Evolutionary conservation across 305 asterid genomes (phyloP).

Genomic region (Caryopteris hybrid): DNA sequence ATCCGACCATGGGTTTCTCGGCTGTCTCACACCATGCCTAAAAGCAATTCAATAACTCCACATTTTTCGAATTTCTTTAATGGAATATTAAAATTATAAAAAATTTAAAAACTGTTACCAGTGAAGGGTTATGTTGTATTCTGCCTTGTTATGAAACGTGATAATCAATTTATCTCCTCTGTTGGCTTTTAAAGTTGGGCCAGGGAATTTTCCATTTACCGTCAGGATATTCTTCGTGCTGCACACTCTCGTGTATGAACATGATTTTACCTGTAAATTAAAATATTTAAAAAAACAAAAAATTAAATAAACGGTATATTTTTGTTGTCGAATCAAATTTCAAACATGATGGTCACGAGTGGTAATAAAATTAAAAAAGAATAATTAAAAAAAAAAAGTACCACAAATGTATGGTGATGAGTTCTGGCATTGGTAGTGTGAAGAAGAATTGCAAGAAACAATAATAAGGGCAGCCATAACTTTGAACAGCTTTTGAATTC

Average conservation of each 20-base stretch:
- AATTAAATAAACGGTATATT: too few relatives aligned
- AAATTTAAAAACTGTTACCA: constrained; percentile 37
- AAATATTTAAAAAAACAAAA: too few relatives aligned
- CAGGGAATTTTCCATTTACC: constrained; percentile 62
- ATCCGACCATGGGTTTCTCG: constrained; percentile 43
- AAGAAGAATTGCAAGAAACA: constrained; percentile 20
- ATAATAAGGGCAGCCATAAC: not conserved
- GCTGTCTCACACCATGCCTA: constrained; percentile 46
- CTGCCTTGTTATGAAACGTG: constrained; percentile 33
- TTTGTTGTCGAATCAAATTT: not conserved
- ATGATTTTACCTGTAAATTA: constrained; percentile 29
- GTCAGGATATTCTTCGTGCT: constrained; percentile 53
- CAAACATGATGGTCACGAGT: not conserved
- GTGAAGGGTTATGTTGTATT: constrained; percentile 55
- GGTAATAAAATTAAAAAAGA: not conserved
- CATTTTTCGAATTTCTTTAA: too few relatives aligned
- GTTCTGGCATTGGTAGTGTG: constrained; percentile 19
- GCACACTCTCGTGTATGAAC: constrained; percentile 45
- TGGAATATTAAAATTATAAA: too few relatives aligned
- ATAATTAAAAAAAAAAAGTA: not conserved
- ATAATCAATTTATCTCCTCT: constrained; percentile 44
- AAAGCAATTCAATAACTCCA: not conserved
- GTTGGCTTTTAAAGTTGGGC: constrained; percentile 40
- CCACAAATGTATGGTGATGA: constrained; percentile 39
- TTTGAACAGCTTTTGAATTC: not conserved